Percentiles rank a stretch among this genome's conserved stretches.
Evolutionary conservation across 2,329 filamentous ascomycete species (phyloP).

Genomic region (Fusarium burgessii): DNA sequence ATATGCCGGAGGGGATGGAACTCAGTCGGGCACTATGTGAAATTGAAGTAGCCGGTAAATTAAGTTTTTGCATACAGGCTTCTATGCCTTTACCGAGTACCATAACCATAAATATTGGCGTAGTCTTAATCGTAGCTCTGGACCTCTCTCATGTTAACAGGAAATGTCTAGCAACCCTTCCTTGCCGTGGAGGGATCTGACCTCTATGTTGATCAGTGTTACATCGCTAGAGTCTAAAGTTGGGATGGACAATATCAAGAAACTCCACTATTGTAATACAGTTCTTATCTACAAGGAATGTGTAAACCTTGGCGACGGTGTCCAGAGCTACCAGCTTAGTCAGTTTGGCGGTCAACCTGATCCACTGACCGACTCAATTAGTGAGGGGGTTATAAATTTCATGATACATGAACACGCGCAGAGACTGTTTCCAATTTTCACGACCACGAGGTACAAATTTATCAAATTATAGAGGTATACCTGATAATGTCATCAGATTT

Average conservation of each 20-base stretch:
- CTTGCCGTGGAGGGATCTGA: background rate
- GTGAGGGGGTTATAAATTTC: background rate
- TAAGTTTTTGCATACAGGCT: background rate
- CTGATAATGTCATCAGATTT: background rate
- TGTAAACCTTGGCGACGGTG: background rate
- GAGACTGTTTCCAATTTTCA: too few relatives aligned
- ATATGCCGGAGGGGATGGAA: background rate
- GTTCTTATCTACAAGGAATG: background rate
- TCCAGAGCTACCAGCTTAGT: background rate
- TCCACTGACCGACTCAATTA: background rate
- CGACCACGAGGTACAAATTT: background rate
- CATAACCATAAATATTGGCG: background rate
- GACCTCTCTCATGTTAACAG: background rate
- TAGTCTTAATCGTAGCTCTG: background rate
- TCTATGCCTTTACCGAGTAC: background rate
- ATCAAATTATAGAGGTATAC: accelerated
- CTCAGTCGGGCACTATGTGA: background rate
- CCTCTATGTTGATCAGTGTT: too few relatives aligned
- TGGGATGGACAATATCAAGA: background rate
- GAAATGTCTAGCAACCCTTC: background rate
- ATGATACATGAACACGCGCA: background rate
- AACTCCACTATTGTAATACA: background rate
- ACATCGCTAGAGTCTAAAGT: background rate
- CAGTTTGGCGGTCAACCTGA: background rate
- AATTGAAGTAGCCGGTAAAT: background rate